Percentiles rank a stretch among this genome's conserved stretches.
Conservation (phyloP, 495 filamentous ascomycete species). For the Trichoderma gamsii region DNA sequence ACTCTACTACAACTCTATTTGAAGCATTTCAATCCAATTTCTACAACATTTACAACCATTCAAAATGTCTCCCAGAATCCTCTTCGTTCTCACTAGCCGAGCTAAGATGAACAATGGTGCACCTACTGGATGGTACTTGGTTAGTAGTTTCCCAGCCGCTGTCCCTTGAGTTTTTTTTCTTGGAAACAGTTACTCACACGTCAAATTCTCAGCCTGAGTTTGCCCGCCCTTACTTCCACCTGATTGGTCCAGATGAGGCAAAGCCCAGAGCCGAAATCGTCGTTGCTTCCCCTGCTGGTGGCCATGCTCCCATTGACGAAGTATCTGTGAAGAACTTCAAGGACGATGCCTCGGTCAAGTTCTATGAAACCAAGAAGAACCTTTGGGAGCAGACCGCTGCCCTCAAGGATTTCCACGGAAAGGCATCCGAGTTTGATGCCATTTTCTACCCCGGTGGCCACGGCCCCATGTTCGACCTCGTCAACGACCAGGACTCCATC, state of each 20-base stretch:
- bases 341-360: constrained; percentile 47
- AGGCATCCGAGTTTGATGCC: constrained; percentile 56
- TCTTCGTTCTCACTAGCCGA: constrained; percentile 13
- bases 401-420: constrained; percentile 44
- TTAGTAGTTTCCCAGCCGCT: not conserved
- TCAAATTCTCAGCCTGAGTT: constrained; percentile 15
- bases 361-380: constrained; percentile 44
- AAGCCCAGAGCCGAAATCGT: constrained; percentile 35
- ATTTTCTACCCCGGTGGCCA: constrained; percentile 72
- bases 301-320: constrained; percentile 61
- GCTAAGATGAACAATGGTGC: not conserved
- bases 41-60: not conserved
- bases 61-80: constrained; percentile 17
- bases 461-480: constrained; percentile 63
- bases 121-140: constrained; percentile 16
- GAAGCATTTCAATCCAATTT: not conserved
- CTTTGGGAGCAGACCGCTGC: constrained; percentile 60
- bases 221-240: constrained; percentile 3
- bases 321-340: constrained; percentile 55
- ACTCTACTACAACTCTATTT: not conserved
- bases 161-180: not conserved
- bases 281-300: constrained; percentile 62
- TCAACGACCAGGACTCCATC: constrained; percentile 46
- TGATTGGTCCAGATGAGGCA: constrained; percentile 1
- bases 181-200: not conserved